Evolutionary conservation across 202 grass and related monocot genomes (phyloP), one percentile per base, ranked within the genome.

Genomic region (Musa balbisiana): DNA sequence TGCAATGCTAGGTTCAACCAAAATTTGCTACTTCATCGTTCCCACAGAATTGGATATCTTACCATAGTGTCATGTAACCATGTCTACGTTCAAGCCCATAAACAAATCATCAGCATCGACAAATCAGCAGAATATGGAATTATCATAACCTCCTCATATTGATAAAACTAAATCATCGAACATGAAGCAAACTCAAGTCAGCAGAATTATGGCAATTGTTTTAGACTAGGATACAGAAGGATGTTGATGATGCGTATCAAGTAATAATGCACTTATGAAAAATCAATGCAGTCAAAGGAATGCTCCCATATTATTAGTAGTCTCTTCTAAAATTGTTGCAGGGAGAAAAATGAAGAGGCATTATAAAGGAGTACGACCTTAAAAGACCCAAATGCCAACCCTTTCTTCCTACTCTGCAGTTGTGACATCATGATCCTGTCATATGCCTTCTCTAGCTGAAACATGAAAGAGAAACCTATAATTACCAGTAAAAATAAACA

Each of bases 351-450:
- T 14, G 51, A 11, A 78, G 43, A 67, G 55, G 9, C 16, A 63
- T 12, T 51, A 55, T 19, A 27, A 65, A 65, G 29, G 17, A 80
- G 21, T 15, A 73, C 76, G 13, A 94, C 95, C 91, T 98, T 59
- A 84, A 98, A 86, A 1, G 95, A 93, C 63, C 95, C 95, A 56
- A 87, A 94, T 52, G 89, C 62, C 49, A 98, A 74, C 2, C 95
- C 95, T 76, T 92, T 88, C 78, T 98, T 98, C 27, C 91, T 78
- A 69, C 92, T 88, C 69, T 94, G 87, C 68, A 98, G 84, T 77
- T 94, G 95, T 76, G 84, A 83, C 95, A 98, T 92, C 91, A 98
- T 98, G 50, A 92, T 92, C 33, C 87, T 98, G 72, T 98, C 91
- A 22, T 94, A 92, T 19, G 95, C 95, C 68, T 53, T 94, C 53